Conservation (phyloP, 345 rosid genomes). For the Citrus mangshanensis region DNA sequence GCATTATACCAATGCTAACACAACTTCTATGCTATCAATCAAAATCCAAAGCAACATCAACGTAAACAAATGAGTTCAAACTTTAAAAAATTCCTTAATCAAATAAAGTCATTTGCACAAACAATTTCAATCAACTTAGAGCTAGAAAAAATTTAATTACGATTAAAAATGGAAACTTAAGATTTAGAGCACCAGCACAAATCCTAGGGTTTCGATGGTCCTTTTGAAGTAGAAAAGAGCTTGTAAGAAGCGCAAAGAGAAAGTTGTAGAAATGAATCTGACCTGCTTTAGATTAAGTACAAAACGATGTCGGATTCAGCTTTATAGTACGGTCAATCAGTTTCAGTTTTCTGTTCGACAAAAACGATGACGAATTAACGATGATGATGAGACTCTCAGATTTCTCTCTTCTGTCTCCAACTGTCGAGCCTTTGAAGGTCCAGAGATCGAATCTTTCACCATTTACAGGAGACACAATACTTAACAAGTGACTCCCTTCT, state of each 20-base stretch:
- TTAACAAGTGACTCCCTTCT: not conserved
- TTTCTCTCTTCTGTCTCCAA: slow-evolving; percentile 8
- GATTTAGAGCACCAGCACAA: slow-evolving; percentile 9
- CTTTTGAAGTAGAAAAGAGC: not conserved
- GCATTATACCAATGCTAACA: slow-evolving; percentile 4
- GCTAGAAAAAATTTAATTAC: not conserved
- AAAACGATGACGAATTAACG: slow-evolving; percentile 6
- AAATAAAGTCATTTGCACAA: not conserved
- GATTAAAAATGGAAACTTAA: not conserved
- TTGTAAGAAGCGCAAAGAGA: not conserved
- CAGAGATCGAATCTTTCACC: slow-evolving; percentile 27
- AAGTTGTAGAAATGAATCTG: slow-evolving; percentile 14
- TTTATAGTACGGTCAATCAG: not conserved
- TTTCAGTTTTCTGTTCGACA: slow-evolving; percentile 2
- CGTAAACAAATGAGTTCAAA: not conserved
- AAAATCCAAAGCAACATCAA: slow-evolving; percentile 6
- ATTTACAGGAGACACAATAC: not conserved
- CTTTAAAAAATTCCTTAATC: not conserved
- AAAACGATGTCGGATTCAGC: slow-evolving; percentile 3
- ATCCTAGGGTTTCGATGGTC: slow-evolving; percentile 16
- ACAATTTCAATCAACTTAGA: not conserved
- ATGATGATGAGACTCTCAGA: slow-evolving; percentile 11
- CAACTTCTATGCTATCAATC: not conserved
- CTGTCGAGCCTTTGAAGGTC: slow-evolving; percentile 3
- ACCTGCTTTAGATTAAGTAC: slow-evolving; percentile 2